Evolutionary conservation across 140 eudicot genomes (phyloP).

Genomic region (Bidens hawaiensis): DNA sequence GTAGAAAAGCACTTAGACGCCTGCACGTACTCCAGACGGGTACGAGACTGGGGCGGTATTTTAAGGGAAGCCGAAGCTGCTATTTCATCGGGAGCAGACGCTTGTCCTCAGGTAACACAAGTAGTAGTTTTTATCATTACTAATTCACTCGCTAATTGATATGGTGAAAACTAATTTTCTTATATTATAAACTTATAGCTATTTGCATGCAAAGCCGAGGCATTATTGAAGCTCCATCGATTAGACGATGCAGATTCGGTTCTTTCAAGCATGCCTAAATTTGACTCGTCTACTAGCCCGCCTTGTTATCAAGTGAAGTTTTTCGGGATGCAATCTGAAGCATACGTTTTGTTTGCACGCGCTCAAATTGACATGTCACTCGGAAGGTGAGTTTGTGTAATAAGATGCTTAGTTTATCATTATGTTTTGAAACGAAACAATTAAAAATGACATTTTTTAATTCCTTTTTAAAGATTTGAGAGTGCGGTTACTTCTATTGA

Average conservation of each 20-base stretch:
- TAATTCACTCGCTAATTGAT: background rate
- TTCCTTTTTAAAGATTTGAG: no score
- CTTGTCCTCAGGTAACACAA: constrained; percentile 70
- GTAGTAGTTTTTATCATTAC: background rate
- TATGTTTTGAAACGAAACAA: background rate
- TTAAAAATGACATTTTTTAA: no score
- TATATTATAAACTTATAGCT: constrained; percentile 50
- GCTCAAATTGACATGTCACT: constrained; percentile 72
- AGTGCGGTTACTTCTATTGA: constrained; percentile 51
- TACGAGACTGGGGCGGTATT: constrained; percentile 57
- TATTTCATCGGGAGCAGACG: constrained; percentile 68
- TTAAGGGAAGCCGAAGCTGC: constrained; percentile 69
- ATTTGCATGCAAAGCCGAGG: constrained; percentile 76
- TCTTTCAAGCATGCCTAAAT: constrained; percentile 40
- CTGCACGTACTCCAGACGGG: constrained; percentile 58
- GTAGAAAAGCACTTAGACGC: constrained; percentile 54
- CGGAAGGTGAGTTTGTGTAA: constrained; percentile 63
- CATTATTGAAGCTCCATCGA: no score
- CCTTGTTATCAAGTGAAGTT: constrained; percentile 54
- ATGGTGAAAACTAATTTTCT: constrained; percentile 21
- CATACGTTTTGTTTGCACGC: constrained; percentile 43
- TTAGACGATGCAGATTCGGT: constrained; percentile 53
- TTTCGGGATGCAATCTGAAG: no score
- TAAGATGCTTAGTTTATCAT: background rate
- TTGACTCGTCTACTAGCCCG: constrained; percentile 25